Evolutionary conservation across 192 early-diverging fungal species (phyloP).

Genomic region (Podila horticola): DNA sequence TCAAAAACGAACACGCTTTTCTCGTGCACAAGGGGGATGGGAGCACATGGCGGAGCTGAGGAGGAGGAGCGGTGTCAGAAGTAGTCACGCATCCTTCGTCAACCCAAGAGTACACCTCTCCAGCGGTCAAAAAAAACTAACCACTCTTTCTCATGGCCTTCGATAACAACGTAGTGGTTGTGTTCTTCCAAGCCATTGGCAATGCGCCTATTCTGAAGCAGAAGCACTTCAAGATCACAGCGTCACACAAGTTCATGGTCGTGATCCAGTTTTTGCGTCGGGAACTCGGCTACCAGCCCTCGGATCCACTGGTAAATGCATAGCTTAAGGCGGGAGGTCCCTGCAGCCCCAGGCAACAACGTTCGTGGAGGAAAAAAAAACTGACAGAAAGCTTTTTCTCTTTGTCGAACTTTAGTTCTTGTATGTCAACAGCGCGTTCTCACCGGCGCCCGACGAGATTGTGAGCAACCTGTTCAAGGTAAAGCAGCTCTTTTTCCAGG

Average conservation of each 20-base stretch:
- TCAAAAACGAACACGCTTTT: not conserved
- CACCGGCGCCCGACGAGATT: constrained; percentile 92
- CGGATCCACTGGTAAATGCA: constrained; percentile 82
- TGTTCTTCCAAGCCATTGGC: constrained; percentile 84
- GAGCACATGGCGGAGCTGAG: too few species aligned
- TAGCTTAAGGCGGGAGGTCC: too few species aligned
- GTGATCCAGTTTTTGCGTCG: constrained; percentile 87
- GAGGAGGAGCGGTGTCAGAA: too few species aligned
- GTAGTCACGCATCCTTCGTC: not conserved
- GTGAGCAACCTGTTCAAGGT: constrained; percentile 86
- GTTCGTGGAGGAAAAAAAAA: not conserved
- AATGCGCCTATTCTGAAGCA: constrained; percentile 93
- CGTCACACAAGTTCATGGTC: constrained; percentile 84
- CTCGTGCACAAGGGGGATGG: not conserved
- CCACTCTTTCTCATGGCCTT: not conserved
- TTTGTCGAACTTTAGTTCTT: constrained; percentile 70
- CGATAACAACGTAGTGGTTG: constrained; percentile 70
- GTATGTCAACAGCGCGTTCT: constrained; percentile 94
- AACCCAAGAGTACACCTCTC: too few species aligned
- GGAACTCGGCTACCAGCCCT: constrained; percentile 79
- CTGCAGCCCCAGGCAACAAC: too few species aligned
- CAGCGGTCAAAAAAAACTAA: too few species aligned
- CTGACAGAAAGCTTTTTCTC: not conserved
- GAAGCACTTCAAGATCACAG: constrained; percentile 85
- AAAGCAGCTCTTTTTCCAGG: constrained; percentile 10